These are phyloP conservation scores for Xylaria flabelliformis DNA, from an alignment of 495 filamentous ascomycete species.

Conservation along the genomic window DNA sequence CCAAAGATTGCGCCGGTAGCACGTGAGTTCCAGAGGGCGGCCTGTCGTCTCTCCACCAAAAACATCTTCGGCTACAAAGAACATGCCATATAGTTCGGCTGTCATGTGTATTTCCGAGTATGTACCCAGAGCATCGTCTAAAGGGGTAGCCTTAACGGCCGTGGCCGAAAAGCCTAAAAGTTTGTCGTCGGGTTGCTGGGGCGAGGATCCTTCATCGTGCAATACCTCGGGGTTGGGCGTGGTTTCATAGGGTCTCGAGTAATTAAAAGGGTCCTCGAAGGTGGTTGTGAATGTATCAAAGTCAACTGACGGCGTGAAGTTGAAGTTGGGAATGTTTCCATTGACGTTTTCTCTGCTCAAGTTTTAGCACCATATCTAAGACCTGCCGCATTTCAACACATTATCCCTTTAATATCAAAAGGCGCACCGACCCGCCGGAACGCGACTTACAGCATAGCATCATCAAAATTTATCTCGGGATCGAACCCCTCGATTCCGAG, in stretches of 20 bases:
- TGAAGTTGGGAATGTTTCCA: constrained; percentile 50
- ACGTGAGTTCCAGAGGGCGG: constrained; percentile 83
- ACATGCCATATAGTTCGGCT: constrained; percentile 92
- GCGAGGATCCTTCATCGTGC: constrained; percentile 42
- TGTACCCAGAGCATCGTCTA: constrained; percentile 62
- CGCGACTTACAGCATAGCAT: constrained; percentile 52
- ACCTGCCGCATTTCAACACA: not conserved
- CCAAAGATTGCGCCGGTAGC: constrained; percentile 89
- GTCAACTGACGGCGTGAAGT: constrained; percentile 62
- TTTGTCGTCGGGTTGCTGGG: constrained; percentile 73
- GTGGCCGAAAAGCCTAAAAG: constrained; percentile 79
- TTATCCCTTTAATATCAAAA: not conserved
- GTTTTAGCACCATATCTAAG: constrained; percentile 24
- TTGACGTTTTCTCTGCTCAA: constrained; percentile 50
- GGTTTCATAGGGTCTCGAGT: constrained; percentile 58
- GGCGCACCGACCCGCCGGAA: not conserved
- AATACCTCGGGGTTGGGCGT: constrained; percentile 38
- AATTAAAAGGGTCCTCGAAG: constrained; percentile 74
- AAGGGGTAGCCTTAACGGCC: constrained; percentile 68
- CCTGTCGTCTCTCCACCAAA: constrained; percentile 54
- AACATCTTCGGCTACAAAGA: constrained; percentile 84
- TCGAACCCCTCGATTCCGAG: constrained; percentile 52
- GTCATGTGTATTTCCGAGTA: constrained; percentile 70
- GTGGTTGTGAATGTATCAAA: constrained; percentile 61
- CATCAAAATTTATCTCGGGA: constrained; percentile 53